Base-by-base conservation (phyloP, 129 eudicot species). In the Flaveria bidentis region DNA sequence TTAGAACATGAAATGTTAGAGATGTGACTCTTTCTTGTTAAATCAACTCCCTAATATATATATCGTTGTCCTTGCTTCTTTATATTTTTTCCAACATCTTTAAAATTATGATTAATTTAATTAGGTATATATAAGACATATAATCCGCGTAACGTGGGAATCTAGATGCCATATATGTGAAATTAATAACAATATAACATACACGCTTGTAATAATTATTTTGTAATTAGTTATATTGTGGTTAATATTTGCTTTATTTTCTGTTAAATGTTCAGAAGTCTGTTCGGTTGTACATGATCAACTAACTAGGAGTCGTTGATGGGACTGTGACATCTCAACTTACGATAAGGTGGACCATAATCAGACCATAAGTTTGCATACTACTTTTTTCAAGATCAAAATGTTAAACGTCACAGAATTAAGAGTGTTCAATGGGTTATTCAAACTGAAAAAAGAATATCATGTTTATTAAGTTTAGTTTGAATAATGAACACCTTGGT, bases 281-380 rank as follows among this genome's bases (percentile, higher is more conserved):
- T 26, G 14, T 47, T 42, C 28, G 55, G 13, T 55, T 56, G 50
- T 42, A 68, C 4, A 33, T 44, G 5, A 69, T 63, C 36, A 36
- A 36, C 7, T 36, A 16, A 56, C 50, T 26, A 55, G 36, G 33
- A 58, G 17, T 66, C 67, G 12, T 42, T 30, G 7, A 41, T 52
- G 47, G 36, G 78, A 73, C n/a, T 73, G 23, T 52, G 83, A 80
- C 83, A 80, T 80, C 79, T 73, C 83, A 80, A 73, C 83, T 65
- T 80, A 28, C 65, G 79, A 80, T 80, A 80, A 80, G 79, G 79
- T 80, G 74, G 78, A 73, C 74, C 78, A 79, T 64, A 28, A n/a
- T 80, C 28, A 20, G 49, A 74, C 61, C 71, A 23, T 20, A 74
- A 64, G 45, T 57, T 53, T 16, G 3, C 42, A 61, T 61, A 26